A percentile compares a stretch with the other conserved stretches of the same genome.
phyloP scores from a whole-genome alignment of 2,329 filamentous ascomycete species.

The Claviceps spartinae region DNA sequence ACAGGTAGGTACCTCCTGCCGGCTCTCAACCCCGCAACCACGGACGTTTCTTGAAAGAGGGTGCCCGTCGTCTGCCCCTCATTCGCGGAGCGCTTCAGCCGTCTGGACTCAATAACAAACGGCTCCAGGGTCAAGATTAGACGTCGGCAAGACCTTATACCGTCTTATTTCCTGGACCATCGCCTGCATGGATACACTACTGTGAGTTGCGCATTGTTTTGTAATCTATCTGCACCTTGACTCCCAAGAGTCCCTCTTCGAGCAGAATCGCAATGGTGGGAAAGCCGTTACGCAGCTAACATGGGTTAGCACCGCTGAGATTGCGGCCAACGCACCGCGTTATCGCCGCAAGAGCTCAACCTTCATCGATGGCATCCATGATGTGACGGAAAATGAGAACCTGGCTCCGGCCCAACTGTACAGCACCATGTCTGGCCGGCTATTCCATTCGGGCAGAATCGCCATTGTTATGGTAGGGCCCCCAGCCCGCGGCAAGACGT shows the following conservation, averaged over 20 bases:
- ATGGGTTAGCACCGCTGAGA: slow-evolving; percentile 62
- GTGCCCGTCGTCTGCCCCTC: not conserved
- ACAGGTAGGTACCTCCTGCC: not conserved
- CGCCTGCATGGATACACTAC: slow-evolving; percentile 43
- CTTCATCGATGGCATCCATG: slow-evolving; percentile 94
- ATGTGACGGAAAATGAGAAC: slow-evolving; percentile 66
- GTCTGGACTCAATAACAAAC: not conserved
- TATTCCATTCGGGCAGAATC: slow-evolving; percentile 95
- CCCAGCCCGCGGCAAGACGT: slow-evolving; percentile 91
- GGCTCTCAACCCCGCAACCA: not conserved
- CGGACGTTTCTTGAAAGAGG: not conserved
- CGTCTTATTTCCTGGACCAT: not conserved
- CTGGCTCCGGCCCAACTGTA: slow-evolving; percentile 94
- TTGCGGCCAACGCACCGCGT: slow-evolving; percentile 78
- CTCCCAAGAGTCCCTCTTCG: not conserved
- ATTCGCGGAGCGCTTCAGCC: not conserved
- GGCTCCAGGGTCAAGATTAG: not conserved
- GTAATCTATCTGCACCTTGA: not conserved
- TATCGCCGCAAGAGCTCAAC: slow-evolving; percentile 90
- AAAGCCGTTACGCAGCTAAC: not conserved
- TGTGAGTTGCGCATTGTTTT: slow-evolving; percentile 32
- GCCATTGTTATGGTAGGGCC: slow-evolving; percentile 95
- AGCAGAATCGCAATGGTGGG: not conserved
- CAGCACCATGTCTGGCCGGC: slow-evolving; percentile 90
- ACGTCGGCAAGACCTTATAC: too few relatives aligned